phyloP scores from a whole-genome alignment of 2,329 filamentous ascomycete genomes.

The Verticillium isaacii region DNA sequence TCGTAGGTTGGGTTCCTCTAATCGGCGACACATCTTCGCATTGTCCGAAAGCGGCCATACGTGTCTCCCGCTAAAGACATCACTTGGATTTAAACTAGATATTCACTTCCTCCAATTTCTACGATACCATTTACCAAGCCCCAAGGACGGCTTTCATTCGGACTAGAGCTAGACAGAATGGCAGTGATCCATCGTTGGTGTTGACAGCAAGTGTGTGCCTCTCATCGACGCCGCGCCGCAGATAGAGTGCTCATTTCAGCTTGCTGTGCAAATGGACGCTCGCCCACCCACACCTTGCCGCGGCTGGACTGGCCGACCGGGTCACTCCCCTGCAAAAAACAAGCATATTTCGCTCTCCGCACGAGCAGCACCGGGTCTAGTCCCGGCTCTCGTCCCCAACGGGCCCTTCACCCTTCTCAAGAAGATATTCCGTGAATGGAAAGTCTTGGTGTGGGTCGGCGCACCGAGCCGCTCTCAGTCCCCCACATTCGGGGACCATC shows the following conservation, averaged over 20 bases:
- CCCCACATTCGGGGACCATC: not conserved
- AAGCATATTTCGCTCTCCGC: not conserved
- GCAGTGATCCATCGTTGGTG: too few species aligned
- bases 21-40: too few species aligned
- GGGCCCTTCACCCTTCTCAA: not conserved
- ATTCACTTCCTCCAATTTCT: too few species aligned
- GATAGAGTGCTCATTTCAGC: not conserved
- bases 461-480: not conserved
- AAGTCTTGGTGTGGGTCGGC: not conserved
- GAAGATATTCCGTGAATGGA: constrained; percentile 1
- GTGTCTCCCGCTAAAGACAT: too few species aligned
- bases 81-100: too few species aligned
- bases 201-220: too few species aligned
- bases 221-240: not conserved
- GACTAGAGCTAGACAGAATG: too few species aligned
- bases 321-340: not conserved
- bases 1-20: too few species aligned
- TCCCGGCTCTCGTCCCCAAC: not conserved
- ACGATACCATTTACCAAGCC: too few species aligned
- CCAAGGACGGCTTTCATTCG: too few species aligned
- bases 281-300: not conserved
- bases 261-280: not conserved
- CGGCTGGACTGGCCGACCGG: not conserved
- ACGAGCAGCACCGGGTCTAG: not conserved
- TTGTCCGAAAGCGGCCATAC: too few species aligned